Evolutionary conservation across 2,329 filamentous ascomycete species (phyloP).

Genomic region (Aspergillus niger): DNA sequence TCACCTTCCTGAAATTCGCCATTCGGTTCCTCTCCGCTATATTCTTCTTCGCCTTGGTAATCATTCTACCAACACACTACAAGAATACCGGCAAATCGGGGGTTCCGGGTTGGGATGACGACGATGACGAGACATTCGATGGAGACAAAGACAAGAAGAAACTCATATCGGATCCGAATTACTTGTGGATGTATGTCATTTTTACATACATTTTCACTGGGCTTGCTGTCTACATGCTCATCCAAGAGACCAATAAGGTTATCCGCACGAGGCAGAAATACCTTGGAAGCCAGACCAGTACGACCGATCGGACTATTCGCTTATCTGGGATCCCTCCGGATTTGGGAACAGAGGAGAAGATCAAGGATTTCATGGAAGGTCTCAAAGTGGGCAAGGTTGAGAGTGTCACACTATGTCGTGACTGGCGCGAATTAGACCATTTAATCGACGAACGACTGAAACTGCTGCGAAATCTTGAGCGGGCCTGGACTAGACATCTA

Average conservation of each 20-base stretch:
- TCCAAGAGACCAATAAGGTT: constrained; percentile 79
- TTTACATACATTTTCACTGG: constrained; percentile 92
- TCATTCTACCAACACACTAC: constrained; percentile 84
- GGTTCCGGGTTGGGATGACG: constrained; percentile 41
- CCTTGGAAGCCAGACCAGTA: constrained; percentile 88
- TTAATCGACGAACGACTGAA: constrained; percentile 68
- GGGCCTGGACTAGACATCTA: constrained; percentile 78
- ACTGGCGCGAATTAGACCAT: constrained; percentile 81
- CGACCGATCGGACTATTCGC: constrained; percentile 91
- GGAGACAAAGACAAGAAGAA: constrained; percentile 37
- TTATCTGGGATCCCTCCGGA: constrained; percentile 83
- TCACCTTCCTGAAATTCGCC: constrained; percentile 95
- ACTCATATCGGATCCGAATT: constrained; percentile 49
- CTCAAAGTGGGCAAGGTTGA: constrained; percentile 89
- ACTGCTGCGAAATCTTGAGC: constrained; percentile 73
- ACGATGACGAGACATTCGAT: constrained; percentile 33
- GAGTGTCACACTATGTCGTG: constrained; percentile 77
- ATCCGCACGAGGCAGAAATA: constrained; percentile 88
- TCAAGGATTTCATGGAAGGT: constrained; percentile 84
- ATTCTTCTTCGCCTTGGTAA: constrained; percentile 74
- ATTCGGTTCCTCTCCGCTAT: constrained; percentile 78
- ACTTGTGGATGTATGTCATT: constrained; percentile 89
- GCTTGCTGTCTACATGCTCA: constrained; percentile 78
- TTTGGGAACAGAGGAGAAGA: constrained; percentile 75
- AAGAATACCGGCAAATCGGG: constrained; percentile 57